Evolutionary conservation across 495 filamentous ascomycete species (phyloP).

Genomic region (Umbilicaria muhlenbergii): DNA sequence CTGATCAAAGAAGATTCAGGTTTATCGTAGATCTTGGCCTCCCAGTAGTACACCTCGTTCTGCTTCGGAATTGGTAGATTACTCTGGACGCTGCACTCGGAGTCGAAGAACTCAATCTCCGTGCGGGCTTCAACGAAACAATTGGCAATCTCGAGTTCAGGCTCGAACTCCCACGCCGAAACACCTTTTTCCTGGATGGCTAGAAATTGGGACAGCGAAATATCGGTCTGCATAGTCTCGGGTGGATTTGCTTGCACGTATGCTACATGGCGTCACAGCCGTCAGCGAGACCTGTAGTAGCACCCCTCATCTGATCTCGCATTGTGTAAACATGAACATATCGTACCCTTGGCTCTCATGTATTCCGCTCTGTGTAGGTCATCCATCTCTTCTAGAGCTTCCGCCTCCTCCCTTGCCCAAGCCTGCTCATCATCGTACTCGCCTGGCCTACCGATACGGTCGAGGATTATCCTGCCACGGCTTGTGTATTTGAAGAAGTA

Average conservation of each 20-base stretch:
- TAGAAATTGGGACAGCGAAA: conserved; percentile 90
- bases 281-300: not conserved
- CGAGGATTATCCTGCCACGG: conserved; percentile 79
- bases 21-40: conserved; percentile 96
- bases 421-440: conserved; percentile 97
- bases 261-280: conserved; percentile 32
- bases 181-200: conserved; percentile 99
- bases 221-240: conserved; percentile 90
- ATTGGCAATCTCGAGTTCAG: conserved; percentile 94
- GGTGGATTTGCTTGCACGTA: conserved; percentile 91
- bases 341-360: conserved; percentile 81
- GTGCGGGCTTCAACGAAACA: conserved; percentile 95
- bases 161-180: conserved; percentile 97
- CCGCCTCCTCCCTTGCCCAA: conserved; percentile 80
- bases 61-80: conserved; percentile 95
- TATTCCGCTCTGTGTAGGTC: conserved; percentile 84
- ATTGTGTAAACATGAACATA: not conserved
- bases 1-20: conserved; percentile 72
- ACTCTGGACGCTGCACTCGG: conserved; percentile 91
- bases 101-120: conserved; percentile 97
- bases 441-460: conserved; percentile 83
- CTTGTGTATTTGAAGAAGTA: conserved; percentile 91
- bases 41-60: conserved; percentile 99
- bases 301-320: too few relatives aligned
- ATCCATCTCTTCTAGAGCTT: conserved; percentile 91